Percentiles rank a stretch among this genome's conserved stretches.
These are phyloP conservation scores for Corymbia citriodora DNA, from an alignment of 441 rosid species.

Conservation along the genomic window DNA sequence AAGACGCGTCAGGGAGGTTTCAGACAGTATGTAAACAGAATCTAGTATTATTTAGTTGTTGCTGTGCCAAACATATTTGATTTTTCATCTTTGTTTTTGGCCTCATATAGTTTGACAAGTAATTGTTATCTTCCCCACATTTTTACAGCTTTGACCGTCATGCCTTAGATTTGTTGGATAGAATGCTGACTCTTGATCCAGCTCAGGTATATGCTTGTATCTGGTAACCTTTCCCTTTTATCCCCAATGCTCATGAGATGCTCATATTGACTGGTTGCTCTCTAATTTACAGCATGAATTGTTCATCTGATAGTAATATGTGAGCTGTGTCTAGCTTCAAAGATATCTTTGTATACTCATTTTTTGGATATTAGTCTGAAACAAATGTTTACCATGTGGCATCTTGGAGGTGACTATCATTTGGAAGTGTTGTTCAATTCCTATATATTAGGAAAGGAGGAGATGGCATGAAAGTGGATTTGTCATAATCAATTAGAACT, in stretches of 20 bases:
- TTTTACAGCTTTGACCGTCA: constrained; percentile 72
- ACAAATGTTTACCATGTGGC: background rate
- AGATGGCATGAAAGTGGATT: background rate
- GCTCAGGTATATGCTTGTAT: constrained; percentile 56
- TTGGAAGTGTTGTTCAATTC: background rate
- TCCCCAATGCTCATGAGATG: background rate
- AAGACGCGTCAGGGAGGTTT: constrained; percentile 82
- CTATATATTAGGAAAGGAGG: background rate
- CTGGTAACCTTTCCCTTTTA: background rate
- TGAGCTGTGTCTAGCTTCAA: too few species aligned
- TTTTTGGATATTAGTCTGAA: background rate
- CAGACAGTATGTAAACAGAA: constrained; percentile 60
- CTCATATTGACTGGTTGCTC: background rate
- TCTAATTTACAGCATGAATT: background rate
- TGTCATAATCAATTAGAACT: background rate
- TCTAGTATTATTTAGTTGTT: background rate
- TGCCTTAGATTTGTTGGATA: constrained; percentile 92
- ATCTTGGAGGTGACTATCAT: background rate
- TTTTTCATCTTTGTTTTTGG: background rate
- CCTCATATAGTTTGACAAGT: background rate
- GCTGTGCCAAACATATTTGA: background rate
- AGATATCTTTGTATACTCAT: background rate
- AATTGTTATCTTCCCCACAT: background rate
- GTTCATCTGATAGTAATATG: too few species aligned
- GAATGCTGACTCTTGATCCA: constrained; percentile 92